Conservation (phyloP, 2,329 filamentous ascomycete genomes). For the Aureobasidium sp. region DNA sequence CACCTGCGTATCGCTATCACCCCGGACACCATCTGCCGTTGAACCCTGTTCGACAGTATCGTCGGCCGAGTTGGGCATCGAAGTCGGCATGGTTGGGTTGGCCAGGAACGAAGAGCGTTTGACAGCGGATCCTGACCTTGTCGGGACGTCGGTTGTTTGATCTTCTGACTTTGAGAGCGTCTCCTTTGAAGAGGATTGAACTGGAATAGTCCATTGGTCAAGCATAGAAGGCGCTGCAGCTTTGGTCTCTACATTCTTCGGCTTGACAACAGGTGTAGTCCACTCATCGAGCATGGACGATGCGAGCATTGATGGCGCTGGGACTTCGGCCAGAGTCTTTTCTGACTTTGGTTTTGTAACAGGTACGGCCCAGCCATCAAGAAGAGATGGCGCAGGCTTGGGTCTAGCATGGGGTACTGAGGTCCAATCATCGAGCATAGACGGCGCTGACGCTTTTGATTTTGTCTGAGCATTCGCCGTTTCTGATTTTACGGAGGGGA, state of each 20-base stretch:
- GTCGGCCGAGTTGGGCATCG: slow-evolving; percentile 8
- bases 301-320: neutral
- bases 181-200: neutral
- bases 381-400: neutral
- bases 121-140: neutral
- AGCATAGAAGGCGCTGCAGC: slow-evolving; percentile 11
- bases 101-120: neutral
- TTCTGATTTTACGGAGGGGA: neutral
- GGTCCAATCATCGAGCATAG: slow-evolving; percentile 30
- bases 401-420: neutral
- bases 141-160: neutral
- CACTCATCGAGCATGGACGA: slow-evolving; percentile 6
- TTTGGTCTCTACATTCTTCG: neutral
- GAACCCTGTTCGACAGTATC: neutral
- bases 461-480: neutral
- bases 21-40: slow-evolving; percentile 26
- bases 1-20: too few species aligned
- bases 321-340: too few species aligned
- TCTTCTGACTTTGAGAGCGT: neutral
- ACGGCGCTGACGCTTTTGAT: slow-evolving; percentile 7
- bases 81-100: slow-evolving; percentile 17
- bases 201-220: slow-evolving; percentile 5
- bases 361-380: slow-evolving; percentile 1
- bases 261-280: neutral
- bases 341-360: neutral